These are phyloP conservation scores for Lophiotrema nucula DNA, from an alignment of 495 filamentous ascomycete species.

Conservation along the genomic window DNA sequence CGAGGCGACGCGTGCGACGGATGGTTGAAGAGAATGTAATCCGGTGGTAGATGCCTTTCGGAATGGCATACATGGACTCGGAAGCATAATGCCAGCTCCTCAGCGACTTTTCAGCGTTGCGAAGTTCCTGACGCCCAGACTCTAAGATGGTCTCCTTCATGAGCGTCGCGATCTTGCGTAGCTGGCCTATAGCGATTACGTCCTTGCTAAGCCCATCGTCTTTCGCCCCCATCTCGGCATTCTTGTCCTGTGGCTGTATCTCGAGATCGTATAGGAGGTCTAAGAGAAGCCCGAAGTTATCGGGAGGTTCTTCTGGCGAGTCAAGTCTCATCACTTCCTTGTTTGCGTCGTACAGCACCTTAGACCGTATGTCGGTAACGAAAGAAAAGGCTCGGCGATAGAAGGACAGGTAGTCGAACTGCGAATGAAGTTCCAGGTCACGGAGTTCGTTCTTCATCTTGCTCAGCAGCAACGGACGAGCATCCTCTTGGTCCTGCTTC, in stretches of 20 bases:
- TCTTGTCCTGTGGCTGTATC: slow-evolving; percentile 1
- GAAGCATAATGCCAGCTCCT: background rate
- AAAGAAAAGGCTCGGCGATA: slow-evolving; percentile 7
- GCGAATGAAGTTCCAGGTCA: slow-evolving; percentile 4
- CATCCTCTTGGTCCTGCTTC: background rate
- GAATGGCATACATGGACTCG: too few species aligned
- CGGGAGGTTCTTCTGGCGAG: background rate
- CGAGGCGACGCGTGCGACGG: too few species aligned
- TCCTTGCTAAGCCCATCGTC: slow-evolving; percentile 8
- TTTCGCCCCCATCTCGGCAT: background rate
- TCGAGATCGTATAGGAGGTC: slow-evolving; percentile 3
- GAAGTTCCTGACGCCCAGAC: background rate
- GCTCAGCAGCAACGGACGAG: too few species aligned
- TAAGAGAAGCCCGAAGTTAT: background rate
- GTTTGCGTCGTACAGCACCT: background rate
- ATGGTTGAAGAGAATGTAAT: too few species aligned
- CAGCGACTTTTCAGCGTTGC: background rate
- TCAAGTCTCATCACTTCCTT: background rate
- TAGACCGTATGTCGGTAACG: background rate
- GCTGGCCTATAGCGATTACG: slow-evolving; percentile 4
- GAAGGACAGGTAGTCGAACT: slow-evolving; percentile 24
- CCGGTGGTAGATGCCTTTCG: background rate
- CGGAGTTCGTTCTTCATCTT: background rate
- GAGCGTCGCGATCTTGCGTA: background rate
- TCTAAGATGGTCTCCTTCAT: background rate